These are phyloP conservation scores for Ascomycota sp. DNA, from an alignment of 2,329 filamentous ascomycete species.

Conservation along the genomic window DNA sequence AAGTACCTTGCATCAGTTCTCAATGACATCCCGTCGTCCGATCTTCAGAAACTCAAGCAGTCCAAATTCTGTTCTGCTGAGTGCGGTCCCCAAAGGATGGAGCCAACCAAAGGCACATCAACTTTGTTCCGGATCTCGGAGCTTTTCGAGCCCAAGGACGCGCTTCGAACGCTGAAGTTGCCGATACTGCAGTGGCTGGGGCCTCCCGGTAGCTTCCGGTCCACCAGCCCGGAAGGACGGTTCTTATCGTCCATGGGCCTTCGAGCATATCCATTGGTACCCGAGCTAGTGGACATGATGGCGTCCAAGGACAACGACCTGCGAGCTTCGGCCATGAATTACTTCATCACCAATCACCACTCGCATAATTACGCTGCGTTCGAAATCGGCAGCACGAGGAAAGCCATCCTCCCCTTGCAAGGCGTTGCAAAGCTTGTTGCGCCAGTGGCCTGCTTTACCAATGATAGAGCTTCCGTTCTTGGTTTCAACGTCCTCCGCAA, in stretches of 20 bases:
- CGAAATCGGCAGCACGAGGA: slow-evolving; percentile 31
- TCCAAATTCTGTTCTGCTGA: slow-evolving; percentile 73
- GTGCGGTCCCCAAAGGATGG: slow-evolving; percentile 31
- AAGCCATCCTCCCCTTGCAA: slow-evolving; percentile 53
- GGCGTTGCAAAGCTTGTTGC: slow-evolving; percentile 46
- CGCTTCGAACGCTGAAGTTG: slow-evolving; percentile 47
- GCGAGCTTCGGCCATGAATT: slow-evolving; percentile 52
- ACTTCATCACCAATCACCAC: slow-evolving; percentile 66
- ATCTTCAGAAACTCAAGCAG: slow-evolving; percentile 57
- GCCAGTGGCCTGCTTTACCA: slow-evolving; percentile 65
- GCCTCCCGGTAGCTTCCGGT: slow-evolving; percentile 37
- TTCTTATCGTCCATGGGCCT: slow-evolving; percentile 61
- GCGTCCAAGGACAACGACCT: slow-evolving; percentile 35
- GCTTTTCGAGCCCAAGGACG: slow-evolving; percentile 59
- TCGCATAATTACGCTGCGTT: slow-evolving; percentile 53
- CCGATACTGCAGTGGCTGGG: slow-evolving; percentile 71
- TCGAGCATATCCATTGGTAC: slow-evolving; percentile 45
- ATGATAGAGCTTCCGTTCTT: slow-evolving; percentile 54
- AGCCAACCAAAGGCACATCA: slow-evolving; percentile 28
- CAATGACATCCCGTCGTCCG: slow-evolving; percentile 67
- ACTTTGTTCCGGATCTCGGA: slow-evolving; percentile 54
- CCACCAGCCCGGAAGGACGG: slow-evolving; percentile 47
- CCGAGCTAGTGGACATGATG: slow-evolving; percentile 64
- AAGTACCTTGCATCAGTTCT: slow-evolving; percentile 83
- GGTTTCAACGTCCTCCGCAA: slow-evolving; percentile 60